Conservation (phyloP, 345 rosid species). For the Xanthoceras sorbifolium region DNA sequence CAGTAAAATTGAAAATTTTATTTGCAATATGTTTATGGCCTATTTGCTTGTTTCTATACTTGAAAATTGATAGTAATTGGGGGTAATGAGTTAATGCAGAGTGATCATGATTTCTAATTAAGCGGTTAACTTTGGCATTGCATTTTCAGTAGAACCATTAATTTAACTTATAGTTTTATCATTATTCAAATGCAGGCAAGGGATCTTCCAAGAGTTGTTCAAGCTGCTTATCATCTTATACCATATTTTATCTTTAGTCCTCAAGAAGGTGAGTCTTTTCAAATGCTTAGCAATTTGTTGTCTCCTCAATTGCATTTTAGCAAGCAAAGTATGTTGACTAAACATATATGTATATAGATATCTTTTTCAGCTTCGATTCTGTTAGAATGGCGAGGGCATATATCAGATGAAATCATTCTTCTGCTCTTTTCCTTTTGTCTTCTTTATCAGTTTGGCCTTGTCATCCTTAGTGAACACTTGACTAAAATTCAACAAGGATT, state of each 20-base stretch:
- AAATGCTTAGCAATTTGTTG: background rate
- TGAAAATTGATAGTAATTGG: background rate
- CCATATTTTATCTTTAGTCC: conserved; percentile 90
- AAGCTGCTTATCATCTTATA: conserved; percentile 73
- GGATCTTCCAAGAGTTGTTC: conserved; percentile 83
- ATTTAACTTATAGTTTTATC: background rate
- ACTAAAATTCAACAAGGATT: background rate
- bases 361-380: background rate
- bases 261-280: conserved; percentile 68
- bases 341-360: background rate
- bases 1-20: background rate
- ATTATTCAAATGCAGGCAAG: conserved; percentile 66
- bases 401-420: background rate
- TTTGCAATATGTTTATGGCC: background rate
- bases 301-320: background rate
- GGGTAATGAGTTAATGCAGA: background rate
- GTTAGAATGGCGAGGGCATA: background rate
- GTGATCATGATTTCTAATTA: background rate
- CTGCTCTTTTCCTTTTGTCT: background rate
- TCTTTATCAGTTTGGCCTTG: background rate
- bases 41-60: background rate
- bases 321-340: background rate
- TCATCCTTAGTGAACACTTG: background rate
- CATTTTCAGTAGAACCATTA: background rate
- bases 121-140: background rate